These are phyloP conservation scores for Harrya chromipes DNA, from an alignment of 768 basidiomycete species.

Conservation along the genomic window DNA sequence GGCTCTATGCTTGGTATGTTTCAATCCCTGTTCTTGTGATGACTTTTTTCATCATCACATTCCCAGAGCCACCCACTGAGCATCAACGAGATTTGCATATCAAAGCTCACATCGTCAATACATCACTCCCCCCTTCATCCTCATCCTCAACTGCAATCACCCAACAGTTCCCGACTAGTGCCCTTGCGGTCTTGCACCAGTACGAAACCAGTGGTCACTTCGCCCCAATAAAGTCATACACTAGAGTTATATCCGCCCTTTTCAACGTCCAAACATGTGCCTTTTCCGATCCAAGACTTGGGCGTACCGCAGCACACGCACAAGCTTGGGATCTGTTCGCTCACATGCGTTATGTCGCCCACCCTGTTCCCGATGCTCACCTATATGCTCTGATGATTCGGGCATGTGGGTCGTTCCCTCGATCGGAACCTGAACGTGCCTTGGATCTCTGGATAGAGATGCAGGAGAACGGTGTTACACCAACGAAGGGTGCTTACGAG, in stretches of 20 bases:
- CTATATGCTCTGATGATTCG: constrained; percentile 87
- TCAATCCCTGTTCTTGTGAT: background rate
- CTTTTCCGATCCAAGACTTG: constrained; percentile 22
- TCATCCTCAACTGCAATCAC: constrained; percentile 16
- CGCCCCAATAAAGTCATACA: constrained; percentile 75
- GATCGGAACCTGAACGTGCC: constrained; percentile 84
- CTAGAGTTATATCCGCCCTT: constrained; percentile 58
- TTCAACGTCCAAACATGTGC: constrained; percentile 41
- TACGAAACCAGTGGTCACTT: constrained; percentile 65
- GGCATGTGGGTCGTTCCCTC: constrained; percentile 64
- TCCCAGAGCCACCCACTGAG: constrained; percentile 41
- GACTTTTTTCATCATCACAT: constrained; percentile 9
- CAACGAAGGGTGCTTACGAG: constrained; percentile 70
- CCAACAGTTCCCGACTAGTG: constrained; percentile 53
- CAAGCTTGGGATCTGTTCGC: constrained; percentile 93
- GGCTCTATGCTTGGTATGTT: constrained; percentile 42
- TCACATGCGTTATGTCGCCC: constrained; percentile 95
- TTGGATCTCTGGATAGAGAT: constrained; percentile 93
- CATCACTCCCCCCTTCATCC: constrained; percentile 8
- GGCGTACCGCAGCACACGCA: constrained; percentile 51
- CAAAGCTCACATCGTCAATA: constrained; percentile 50
- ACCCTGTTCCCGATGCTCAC: constrained; percentile 68
- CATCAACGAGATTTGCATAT: constrained; percentile 70
- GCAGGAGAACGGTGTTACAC: constrained; percentile 67
- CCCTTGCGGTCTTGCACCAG: constrained; percentile 63